Conservation (phyloP, 306 rosid species). For the Lathyrus sativus region DNA sequence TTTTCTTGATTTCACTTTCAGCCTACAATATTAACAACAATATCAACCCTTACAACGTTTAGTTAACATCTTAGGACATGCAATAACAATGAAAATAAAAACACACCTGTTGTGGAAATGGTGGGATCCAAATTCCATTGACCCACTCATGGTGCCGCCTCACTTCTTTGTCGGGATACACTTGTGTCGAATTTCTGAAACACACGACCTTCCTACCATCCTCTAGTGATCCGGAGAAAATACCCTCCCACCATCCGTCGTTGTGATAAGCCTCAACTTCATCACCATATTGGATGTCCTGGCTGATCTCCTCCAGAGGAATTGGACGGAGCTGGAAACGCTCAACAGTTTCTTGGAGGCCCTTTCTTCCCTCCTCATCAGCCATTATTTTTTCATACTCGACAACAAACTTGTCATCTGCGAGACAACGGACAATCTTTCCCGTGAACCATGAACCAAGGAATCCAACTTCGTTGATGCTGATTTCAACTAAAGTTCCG, state of each 20-base stretch:
- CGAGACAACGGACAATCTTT: constrained; percentile 37
- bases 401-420: constrained; percentile 34
- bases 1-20: constrained; percentile 33
- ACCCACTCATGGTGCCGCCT: constrained; percentile 18
- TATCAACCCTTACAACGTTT: background rate
- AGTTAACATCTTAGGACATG: background rate
- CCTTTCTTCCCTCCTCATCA: constrained; percentile 32
- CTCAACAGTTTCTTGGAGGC: constrained; percentile 35
- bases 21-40: background rate
- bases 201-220: constrained; percentile 45
- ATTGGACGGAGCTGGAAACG: constrained; percentile 51
- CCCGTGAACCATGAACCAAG: constrained; percentile 57
- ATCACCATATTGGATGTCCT: constrained; percentile 50
- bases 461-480: constrained; percentile 58
- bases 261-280: constrained; percentile 59
- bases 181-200: constrained; percentile 51
- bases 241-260: constrained; percentile 75
- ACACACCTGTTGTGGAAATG: too few relatives aligned
- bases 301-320: constrained; percentile 34
- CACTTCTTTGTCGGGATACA: constrained; percentile 43
- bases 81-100: background rate
- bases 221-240: constrained; percentile 31
- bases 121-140: too few relatives aligned
- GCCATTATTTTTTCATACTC: constrained; percentile 51
- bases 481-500: constrained; percentile 50